A percentile compares a stretch with the other conserved stretches of the same genome.
Conservation (phyloP, 2,329 filamentous ascomycete genomes). For the Trichoderma simmonsii region DNA sequence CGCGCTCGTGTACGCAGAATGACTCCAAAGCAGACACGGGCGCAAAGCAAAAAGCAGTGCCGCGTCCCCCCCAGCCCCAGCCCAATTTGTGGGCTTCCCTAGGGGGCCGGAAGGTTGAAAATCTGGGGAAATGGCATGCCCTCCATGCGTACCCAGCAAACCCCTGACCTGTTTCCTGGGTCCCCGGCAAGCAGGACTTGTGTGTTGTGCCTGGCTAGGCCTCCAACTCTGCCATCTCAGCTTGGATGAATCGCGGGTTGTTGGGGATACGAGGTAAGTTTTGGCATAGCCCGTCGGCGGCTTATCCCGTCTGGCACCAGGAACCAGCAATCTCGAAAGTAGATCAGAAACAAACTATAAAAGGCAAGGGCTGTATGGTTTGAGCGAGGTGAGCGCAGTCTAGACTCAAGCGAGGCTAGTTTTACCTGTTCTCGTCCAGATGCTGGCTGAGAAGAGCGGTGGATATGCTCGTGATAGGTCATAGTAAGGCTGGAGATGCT, state of each 20-base stretch:
- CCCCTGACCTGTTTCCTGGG: background rate
- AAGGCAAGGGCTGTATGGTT: background rate
- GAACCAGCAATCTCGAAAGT: background rate
- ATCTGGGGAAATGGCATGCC: slow-evolving; percentile 19
- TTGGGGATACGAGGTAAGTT: background rate
- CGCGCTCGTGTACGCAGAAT: slow-evolving; percentile 6
- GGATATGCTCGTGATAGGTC: slow-evolving; percentile 10
- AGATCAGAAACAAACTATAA: background rate
- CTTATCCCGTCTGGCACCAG: background rate
- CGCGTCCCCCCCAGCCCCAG: background rate
- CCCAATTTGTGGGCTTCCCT: background rate
- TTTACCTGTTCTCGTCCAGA: background rate
- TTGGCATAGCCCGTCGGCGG: background rate
- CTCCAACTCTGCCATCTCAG: background rate
- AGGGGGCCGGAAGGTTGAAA: slow-evolving; percentile 2
- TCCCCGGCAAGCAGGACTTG: slow-evolving; percentile 1
- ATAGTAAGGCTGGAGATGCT: slow-evolving; percentile 1
- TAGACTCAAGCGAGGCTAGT: slow-evolving; percentile 7
- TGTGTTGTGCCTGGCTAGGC: background rate
- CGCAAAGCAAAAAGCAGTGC: background rate
- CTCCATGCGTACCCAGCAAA: slow-evolving; percentile 11
- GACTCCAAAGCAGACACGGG: background rate
- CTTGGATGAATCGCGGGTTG: background rate
- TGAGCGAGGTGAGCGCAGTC: background rate
- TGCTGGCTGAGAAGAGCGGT: slow-evolving; percentile 3